Evolutionary conservation across 768 basidiomycete genomes (phyloP), one percentile per base, ranked within the genome.

Genomic region (Lactifluus piperatus): DNA sequence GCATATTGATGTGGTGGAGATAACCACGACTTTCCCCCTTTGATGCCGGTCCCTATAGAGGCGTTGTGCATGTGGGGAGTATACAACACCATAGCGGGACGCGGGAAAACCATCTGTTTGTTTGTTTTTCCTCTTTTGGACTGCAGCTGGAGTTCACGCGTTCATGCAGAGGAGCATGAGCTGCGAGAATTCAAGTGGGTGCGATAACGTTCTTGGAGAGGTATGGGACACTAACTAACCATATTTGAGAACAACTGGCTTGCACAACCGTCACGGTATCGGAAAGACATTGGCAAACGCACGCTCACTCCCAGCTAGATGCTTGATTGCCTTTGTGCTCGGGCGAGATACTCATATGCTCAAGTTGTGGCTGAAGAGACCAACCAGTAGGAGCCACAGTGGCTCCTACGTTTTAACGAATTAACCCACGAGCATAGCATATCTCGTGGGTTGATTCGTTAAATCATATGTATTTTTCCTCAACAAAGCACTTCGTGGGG

Each of bases 151-250:
- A n/a, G n/a, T n/a, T n/a, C n/a, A n/a, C n/a, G n/a, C n/a, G 7
- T 77, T 77, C 67, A 73, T 63, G 62, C 75, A 76, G 62, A 76
- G 74, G 69, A 74, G 71, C 34, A 73, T 76, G 24, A 74, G 76
- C 72, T 2, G 70, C 74, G 14, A 73, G 72, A 45, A 66, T 74
- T 32, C 65, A 70, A 29, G n/a, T n/a, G n/a, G n/a, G n/a, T n/a
- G n/a, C n/a, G n/a, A n/a, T n/a, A n/a, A n/a, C n/a, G n/a, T 76
- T 76, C 61, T 56, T 76, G 60, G 70, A 74, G 66, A 67, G 71
- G 44, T 73, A 9, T 65, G 67, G 10, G 60, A 60, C 52, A 48
- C 51, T 41, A 54, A 50, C 30, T 5, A 22, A 20, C 39, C 14
- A 16, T 34, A 36, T 48, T 32, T 58, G 29, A 58, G n/a, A 18